Evolutionary conservation across 2,329 filamentous ascomycete species (phyloP).

Genomic region (Coniochaeta sp.): DNA sequence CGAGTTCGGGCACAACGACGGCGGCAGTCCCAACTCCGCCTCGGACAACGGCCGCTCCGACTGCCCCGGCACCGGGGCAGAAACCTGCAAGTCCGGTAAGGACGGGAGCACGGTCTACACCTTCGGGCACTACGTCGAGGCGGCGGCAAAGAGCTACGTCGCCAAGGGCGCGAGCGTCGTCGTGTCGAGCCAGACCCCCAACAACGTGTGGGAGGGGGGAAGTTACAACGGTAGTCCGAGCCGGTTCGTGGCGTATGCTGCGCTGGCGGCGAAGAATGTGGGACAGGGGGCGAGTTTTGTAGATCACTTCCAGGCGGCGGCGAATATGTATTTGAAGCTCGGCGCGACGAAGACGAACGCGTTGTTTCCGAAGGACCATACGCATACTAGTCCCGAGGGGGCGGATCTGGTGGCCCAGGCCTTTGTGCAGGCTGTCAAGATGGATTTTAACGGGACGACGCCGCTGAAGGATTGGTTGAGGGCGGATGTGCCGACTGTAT

Average conservation of each 20-base stretch:
- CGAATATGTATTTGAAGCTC: conserved; percentile 39
- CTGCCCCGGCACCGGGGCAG: conserved; percentile 43
- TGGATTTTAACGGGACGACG: conserved; percentile 19
- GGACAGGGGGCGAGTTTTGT: conserved; percentile 41
- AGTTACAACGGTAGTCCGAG: conserved; percentile 35
- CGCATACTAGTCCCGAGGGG: conserved; percentile 49
- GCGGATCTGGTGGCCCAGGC: conserved; percentile 46
- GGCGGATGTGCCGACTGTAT: conserved; percentile 16
- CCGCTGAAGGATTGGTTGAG: conserved; percentile 16
- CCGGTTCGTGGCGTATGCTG: conserved; percentile 49
- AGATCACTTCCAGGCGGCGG: conserved; percentile 50
- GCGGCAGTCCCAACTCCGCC: conserved; percentile 39
- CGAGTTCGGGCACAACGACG: conserved; percentile 67
- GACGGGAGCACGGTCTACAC: conserved; percentile 14
- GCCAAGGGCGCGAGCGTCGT: conserved; percentile 55
- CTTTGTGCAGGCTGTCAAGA: conserved; percentile 44
- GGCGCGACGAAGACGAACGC: conserved; percentile 39
- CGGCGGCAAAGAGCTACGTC: conserved; percentile 19
- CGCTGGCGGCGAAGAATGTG: conserved; percentile 30
- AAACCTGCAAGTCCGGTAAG: conserved; percentile 34
- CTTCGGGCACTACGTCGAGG: conserved; percentile 26
- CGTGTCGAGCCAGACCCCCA: conserved; percentile 50
- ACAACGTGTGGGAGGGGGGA: conserved; percentile 55
- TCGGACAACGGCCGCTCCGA: conserved; percentile 54
- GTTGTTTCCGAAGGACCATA: conserved; percentile 51